These are phyloP conservation scores for Gigaspora rosea DNA, from an alignment of 192 early-diverging fungal genomes.

Conservation along the genomic window DNA sequence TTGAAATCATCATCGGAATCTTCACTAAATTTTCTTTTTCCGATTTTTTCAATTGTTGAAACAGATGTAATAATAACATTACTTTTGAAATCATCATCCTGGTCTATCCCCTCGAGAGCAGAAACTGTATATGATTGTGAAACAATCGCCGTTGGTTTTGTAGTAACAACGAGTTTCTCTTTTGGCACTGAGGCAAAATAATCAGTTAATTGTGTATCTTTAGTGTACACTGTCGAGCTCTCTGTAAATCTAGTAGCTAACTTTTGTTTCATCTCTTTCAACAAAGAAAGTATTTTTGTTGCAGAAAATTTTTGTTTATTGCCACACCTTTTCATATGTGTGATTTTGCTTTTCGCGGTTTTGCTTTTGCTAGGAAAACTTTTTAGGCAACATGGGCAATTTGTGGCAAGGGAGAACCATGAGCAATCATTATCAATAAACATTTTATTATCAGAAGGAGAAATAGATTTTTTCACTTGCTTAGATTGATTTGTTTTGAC, in stretches of 20 bases:
- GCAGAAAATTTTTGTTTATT: neutral
- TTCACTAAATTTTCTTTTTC: neutral
- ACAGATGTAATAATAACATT: neutral
- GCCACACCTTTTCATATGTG: neutral
- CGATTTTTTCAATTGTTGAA: neutral
- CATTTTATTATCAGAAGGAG: neutral
- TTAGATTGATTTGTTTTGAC: neutral
- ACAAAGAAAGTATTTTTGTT: neutral
- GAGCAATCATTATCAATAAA: neutral
- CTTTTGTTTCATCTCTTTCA: neutral
- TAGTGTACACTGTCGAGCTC: neutral
- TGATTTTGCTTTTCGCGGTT: neutral
- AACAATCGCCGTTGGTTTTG: neutral
- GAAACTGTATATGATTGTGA: neutral
- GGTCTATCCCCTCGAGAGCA: neutral
- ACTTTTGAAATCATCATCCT: conserved; percentile 14
- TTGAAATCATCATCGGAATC: conserved; percentile 8
- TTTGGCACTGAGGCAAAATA: conserved; percentile 1
- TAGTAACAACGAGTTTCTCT: neutral
- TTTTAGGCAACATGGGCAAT: conserved; percentile 2
- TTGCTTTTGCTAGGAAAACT: neutral
- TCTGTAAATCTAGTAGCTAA: neutral
- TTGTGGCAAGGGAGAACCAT: neutral
- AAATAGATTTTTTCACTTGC: neutral
- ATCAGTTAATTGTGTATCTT: conserved; percentile 1